Evolutionary conservation across 306 rosid species (phyloP), one percentile per base, ranked within the genome.

Genomic region (Cucumis cinereus): DNA sequence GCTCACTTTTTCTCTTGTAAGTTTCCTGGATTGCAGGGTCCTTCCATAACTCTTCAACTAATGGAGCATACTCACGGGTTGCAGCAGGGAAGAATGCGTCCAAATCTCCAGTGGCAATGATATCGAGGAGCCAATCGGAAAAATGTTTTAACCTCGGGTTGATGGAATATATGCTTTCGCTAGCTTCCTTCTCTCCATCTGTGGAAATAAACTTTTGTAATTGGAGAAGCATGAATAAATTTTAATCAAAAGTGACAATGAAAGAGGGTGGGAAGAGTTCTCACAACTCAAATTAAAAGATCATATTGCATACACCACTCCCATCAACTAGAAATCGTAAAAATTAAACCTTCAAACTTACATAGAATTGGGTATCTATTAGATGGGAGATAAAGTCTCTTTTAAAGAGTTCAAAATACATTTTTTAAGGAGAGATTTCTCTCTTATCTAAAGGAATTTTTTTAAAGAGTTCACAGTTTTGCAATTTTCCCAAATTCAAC

Each of bases 71-170:
- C 77, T 95, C 99, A 1, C 98, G 99, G 10, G 99, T 95, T 55
- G 99, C 98, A 63, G 99, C 99, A 72, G 99, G 98, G 80, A 95
- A 95, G 86, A 95, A 95, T 56, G 99, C 98, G 75, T 95, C 98
- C 82, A 95, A 85, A 86, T 95, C 99, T 75, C 99, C 98, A 4
- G 99, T 95, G 47, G 99, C 98, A 64, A 95, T 95, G 73, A 95
- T 95, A 77, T 95, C 99, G 71, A 95, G 84, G 58, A 95, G 92
- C 99, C 99, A 95, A 81, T 95, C 96, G 54, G 99, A 95, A 85
- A 95, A 95, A 86, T 92, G 96, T 84, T 95, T 95, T 79, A 95
- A 84, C 83, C 90, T 85, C 19, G 98, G 91, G 89, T 95, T 95
- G 89, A 95, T 93, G 54, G 97, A 90, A 86, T 95, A 95, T 9